Percentiles rank a stretch among this genome's conserved stretches.
These are phyloP conservation scores for Penicillium verrucosum DNA, from an alignment of 2,329 filamentous ascomycete species.

Conservation along the genomic window DNA sequence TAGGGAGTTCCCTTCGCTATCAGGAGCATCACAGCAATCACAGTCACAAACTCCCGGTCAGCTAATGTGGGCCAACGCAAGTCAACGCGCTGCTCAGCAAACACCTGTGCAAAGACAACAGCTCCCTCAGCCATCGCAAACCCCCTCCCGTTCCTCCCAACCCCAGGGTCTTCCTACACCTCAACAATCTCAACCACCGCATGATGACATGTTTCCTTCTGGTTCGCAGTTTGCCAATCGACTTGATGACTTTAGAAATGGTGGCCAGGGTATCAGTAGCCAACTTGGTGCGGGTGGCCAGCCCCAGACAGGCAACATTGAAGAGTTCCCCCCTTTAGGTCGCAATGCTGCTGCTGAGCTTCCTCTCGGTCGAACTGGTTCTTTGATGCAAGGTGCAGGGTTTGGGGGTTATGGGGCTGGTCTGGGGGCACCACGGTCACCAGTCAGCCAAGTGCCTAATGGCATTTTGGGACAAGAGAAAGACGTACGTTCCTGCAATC, in stretches of 20 bases:
- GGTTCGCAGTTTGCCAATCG: constrained; percentile 51
- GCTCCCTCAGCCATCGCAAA: constrained; percentile 42
- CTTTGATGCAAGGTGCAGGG: constrained; percentile 51
- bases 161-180: constrained; percentile 40
- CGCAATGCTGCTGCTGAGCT: constrained; percentile 51
- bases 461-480: constrained; percentile 44
- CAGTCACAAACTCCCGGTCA: constrained; percentile 51
- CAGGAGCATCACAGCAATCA: constrained; percentile 55
- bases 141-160: constrained; percentile 41
- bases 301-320: constrained; percentile 55
- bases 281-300: constrained; percentile 50
- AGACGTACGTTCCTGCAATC: constrained; percentile 24
- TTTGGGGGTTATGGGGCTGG: constrained; percentile 41
- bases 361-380: constrained; percentile 49
- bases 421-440: constrained; percentile 42
- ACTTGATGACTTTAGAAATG: constrained; percentile 56
- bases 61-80: constrained; percentile 57
- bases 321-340: constrained; percentile 60
- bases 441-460: constrained; percentile 43
- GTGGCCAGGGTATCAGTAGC: constrained; percentile 53
- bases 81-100: constrained; percentile 53
- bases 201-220: constrained; percentile 48
- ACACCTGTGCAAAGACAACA: constrained; percentile 54
- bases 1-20: constrained; percentile 63
- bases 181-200: constrained; percentile 47